Base-by-base conservation (phyloP, 2,329 filamentous ascomycete genomes). In the Balansia obtecta region DNA sequence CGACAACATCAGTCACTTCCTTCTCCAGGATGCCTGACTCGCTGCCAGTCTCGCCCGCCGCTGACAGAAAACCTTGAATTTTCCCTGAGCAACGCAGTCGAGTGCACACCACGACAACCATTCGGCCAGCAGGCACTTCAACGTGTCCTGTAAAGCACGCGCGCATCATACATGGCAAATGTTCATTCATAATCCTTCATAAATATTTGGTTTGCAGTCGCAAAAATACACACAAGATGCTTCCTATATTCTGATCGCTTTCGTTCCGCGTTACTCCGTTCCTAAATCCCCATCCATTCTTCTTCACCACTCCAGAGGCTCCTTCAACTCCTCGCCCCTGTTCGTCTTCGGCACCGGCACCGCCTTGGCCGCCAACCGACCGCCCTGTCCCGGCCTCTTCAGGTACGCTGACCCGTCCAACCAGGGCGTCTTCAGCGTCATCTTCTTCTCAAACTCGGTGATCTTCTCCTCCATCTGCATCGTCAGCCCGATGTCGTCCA, bases 401-500 rank as follows among this genome's bases (percentile, higher is more conserved):
- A 97, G 75, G 65, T 95, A 97, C 0, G 82, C 87, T 41, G 76
- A 82, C 34, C 91, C 93, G 62, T 96, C 88, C 57, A 97, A 71
- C 91, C 91, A 97, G 2, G 93, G 91, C 20, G 87, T 95, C 54
- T 88, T 79, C 48, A 75, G 68, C 10, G 85, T 85, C 64, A 89
- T 80, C 68, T 83, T 83, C 60, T 73, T 72, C 79, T 97, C 91
- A 61, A 93, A 95, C 53, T 76, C 77, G 52, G 77, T 72, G 63
- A 97, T 96, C 76, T 95, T 89, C 54, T 89, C 85, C 56, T 93
- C 89, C 70, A 87, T 79, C 71, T 94, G 87, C 76, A 96, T 88
- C 6, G 91, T 97, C 56, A 97, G 71, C 37, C 91, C 91, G 61
- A 97, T 97, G 60, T 97, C 93, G 64, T 97, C 91, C 10, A 97